Evolutionary conservation across 805 yeast species (phyloP), one percentile per base, ranked within the genome.

Genomic region (Metschnikowia santaceciliae): DNA sequence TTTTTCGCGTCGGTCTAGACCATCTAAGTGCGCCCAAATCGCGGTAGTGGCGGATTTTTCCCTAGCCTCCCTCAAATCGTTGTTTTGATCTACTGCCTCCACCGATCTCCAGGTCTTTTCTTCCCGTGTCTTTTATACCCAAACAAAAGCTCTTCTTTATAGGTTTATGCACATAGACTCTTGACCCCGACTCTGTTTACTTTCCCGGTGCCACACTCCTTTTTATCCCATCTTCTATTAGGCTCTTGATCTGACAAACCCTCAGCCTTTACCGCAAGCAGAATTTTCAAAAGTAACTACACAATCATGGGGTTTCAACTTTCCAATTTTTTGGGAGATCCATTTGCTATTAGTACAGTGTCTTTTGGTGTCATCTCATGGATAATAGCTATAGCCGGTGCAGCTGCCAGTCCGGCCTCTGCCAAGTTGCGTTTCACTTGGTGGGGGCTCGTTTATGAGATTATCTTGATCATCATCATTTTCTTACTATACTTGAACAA

Each of bases 371-470:
- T 71, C 43, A 75, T 90, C 23, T 81, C 96, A 14, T 92, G 98
- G 98, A 74, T 90, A 52, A 80, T 94, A 46, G 88, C 96, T 8
- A 77, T 94, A 49, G 95, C 86, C 1, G 97, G 97, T 1, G 88
- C 96, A 14, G 82, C 88, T 17, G 66, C 76, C 10, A 58, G 69
- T 32, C 48, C 50, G 30, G 63, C 61, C 30, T 37, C 46, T 14
- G 57, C 68, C 5, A 89, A 86, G 63, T 97, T 97, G 1, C 80
- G 82, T 56, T 87, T 92, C 68, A 81, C 94, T 3, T 92, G 99
- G 99, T 94, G 99, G 99, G 96, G 96, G 1, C 67, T 94, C 5
- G 91, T 87, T 2, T 94, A 82, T 63, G 84, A 92, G 68, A 72
- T 90, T 19, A 54, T 88, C 32, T 58, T 89, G 39, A 76, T 87